Conservation (phyloP, 495 filamentous ascomycete genomes). For the Annulohypoxylon maeteangense region DNA sequence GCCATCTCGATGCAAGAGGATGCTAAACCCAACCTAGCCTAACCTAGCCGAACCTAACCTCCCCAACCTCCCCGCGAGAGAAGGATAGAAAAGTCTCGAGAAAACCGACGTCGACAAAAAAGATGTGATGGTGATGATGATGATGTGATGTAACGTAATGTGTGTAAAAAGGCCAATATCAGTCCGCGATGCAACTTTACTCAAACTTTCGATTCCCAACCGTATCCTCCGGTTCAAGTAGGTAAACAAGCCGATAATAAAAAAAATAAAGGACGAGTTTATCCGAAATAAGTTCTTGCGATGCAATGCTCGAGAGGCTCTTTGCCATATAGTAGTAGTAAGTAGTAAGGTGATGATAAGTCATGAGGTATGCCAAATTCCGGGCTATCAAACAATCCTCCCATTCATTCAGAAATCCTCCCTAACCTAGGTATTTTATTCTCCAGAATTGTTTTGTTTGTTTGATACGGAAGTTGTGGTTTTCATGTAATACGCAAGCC, state of each 20-base stretch:
- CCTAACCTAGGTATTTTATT: not conserved
- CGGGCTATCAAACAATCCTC: slow-evolving; percentile 5
- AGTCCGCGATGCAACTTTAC: slow-evolving; percentile 17
- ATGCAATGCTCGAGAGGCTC: slow-evolving; percentile 30
- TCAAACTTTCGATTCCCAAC: not conserved
- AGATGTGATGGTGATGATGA: too few species aligned
- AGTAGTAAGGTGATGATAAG: not conserved
- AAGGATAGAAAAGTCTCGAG: not conserved
- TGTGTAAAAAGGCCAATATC: slow-evolving; percentile 1
- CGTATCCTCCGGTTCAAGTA: not conserved
- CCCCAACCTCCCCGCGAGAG: slow-evolving; percentile 9
- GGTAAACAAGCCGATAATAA: not conserved
- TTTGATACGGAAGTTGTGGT: not conserved
- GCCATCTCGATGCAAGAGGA: slow-evolving; percentile 29
- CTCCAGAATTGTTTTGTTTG: not conserved
- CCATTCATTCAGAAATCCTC: slow-evolving; percentile 9
- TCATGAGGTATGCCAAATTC: slow-evolving; percentile 7
- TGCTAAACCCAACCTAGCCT: not conserved
- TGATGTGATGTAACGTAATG: not conserved
- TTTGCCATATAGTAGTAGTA: slow-evolving; percentile 22
- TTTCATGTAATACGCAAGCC: too few species aligned
- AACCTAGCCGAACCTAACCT: not conserved
- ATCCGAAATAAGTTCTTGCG: slow-evolving; percentile 19
- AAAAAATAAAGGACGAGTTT: slow-evolving; percentile 30
- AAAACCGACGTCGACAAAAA: slow-evolving; percentile 2